Conservation (phyloP, 306 rosid genomes). For the Pachyrhizus erosus region DNA sequence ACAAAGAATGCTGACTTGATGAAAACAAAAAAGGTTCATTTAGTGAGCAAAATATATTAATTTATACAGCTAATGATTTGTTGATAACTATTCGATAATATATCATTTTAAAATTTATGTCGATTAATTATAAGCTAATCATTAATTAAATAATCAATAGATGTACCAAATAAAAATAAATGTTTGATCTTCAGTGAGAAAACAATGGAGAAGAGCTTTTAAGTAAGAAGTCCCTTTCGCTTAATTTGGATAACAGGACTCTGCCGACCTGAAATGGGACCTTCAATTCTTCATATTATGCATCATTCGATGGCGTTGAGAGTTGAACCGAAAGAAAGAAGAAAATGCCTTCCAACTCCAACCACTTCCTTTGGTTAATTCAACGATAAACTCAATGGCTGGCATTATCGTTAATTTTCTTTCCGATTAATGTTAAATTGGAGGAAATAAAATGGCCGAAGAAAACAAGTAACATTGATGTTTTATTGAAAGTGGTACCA, state of each 20-base stretch:
- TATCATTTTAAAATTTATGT: not conserved
- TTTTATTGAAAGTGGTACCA: not conserved
- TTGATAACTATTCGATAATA: not conserved
- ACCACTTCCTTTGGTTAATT: conserved; percentile 38
- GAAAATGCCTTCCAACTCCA: conserved; percentile 10
- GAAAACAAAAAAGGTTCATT: too few species aligned
- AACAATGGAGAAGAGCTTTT: not conserved
- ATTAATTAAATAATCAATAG: not conserved
- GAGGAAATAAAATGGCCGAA: not conserved
- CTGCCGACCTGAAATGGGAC: conserved; percentile 8
- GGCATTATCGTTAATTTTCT: not conserved
- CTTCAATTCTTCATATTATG: not conserved
- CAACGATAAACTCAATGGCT: not conserved
- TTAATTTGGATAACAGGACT: not conserved
- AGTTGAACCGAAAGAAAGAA: not conserved
- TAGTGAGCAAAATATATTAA: not conserved
- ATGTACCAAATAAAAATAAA: not conserved
- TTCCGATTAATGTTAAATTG: not conserved
- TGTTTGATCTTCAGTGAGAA: not conserved
- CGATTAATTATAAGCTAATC: not conserved
- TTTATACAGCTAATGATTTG: not conserved
- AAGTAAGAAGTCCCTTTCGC: not conserved
- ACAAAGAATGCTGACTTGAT: not conserved
- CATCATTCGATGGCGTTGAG: not conserved
- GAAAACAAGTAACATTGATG: not conserved